Percentiles rank a stretch among this genome's conserved stretches.
Evolutionary conservation across 805 yeast genomes (phyloP).

Genomic region (Candida insectorum): DNA sequence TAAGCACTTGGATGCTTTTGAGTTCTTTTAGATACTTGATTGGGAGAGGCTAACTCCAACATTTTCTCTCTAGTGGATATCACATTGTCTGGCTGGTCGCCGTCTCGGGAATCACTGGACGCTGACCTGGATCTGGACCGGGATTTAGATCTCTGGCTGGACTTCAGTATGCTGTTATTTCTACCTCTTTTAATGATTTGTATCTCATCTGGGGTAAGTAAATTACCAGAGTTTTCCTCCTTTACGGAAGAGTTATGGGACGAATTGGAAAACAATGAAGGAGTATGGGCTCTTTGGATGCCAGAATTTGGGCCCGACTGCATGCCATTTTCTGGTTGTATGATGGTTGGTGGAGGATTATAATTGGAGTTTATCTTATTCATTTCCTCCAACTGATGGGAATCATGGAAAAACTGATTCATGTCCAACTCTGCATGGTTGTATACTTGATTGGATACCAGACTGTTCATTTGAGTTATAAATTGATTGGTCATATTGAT

Average conservation of each 20-base stretch:
- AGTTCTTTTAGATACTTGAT: conserved; percentile 48
- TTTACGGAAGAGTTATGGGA: conserved; percentile 17
- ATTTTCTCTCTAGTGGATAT: conserved; percentile 51
- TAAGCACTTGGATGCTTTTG: conserved; percentile 73
- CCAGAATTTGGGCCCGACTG: neutral
- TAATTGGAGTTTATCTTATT: conserved; percentile 7
- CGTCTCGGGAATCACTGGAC: conserved; percentile 16
- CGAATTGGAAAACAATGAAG: conserved; percentile 55
- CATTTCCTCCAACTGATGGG: conserved; percentile 13
- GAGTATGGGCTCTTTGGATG: conserved; percentile 45
- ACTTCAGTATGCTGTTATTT: no score
- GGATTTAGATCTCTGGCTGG: conserved; percentile 21
- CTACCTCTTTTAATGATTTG: conserved; percentile 41
- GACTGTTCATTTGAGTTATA: conserved; percentile 2
- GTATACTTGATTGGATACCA: neutral
- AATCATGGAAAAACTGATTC: conserved; percentile 5
- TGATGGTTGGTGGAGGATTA: conserved; percentile 12
- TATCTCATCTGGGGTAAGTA: conserved; percentile 33
- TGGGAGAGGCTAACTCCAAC: conserved; percentile 62
- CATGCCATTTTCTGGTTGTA: conserved; percentile 10
- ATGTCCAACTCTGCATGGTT: neutral
- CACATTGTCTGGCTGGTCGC: conserved; percentile 12
- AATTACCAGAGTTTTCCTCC: conserved; percentile 1
- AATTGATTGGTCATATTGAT: conserved; percentile 2
- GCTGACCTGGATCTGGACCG: conserved; percentile 8